Evolutionary conservation across 1,139 yeast species (phyloP).

Genomic region (Kodamaea derodonti): DNA sequence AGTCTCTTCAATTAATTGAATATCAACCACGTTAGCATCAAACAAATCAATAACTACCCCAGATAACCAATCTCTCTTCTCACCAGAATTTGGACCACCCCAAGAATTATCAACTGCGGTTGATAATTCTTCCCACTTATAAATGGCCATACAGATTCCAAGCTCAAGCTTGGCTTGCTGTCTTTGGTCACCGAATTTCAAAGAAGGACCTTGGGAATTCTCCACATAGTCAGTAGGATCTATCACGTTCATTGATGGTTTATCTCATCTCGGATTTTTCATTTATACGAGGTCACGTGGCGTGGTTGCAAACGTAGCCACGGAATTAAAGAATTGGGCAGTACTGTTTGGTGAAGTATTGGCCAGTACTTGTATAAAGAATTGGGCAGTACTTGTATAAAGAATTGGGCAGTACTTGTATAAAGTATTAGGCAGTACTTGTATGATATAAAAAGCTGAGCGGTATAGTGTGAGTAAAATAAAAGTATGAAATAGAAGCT

Average conservation of each 20-base stretch:
- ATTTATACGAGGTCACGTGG: background rate
- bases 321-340: no score
- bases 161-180: constrained; percentile 84
- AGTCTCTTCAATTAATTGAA: constrained; percentile 79
- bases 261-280: constrained; percentile 7
- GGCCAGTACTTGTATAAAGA: no score
- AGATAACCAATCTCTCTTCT: constrained; percentile 53
- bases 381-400: no score
- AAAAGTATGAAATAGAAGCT: no score
- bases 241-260: constrained; percentile 22
- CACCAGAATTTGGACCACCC: constrained; percentile 93
- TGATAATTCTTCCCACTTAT: constrained; percentile 83
- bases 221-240: constrained; percentile 48
- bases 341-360: no score
- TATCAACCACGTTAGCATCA: constrained; percentile 62
- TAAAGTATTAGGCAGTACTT: no score
- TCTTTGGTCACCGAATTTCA: constrained; percentile 56
- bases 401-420: no score
- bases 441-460: no score
- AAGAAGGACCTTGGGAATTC: constrained; percentile 27
- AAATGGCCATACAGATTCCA: constrained; percentile 88
- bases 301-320: no score
- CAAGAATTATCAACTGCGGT: constrained; percentile 94
- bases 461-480: no score
- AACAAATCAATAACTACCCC: constrained; percentile 47